Base-by-base conservation (phyloP, 768 basidiomycete genomes). In the Suillus americanus region DNA sequence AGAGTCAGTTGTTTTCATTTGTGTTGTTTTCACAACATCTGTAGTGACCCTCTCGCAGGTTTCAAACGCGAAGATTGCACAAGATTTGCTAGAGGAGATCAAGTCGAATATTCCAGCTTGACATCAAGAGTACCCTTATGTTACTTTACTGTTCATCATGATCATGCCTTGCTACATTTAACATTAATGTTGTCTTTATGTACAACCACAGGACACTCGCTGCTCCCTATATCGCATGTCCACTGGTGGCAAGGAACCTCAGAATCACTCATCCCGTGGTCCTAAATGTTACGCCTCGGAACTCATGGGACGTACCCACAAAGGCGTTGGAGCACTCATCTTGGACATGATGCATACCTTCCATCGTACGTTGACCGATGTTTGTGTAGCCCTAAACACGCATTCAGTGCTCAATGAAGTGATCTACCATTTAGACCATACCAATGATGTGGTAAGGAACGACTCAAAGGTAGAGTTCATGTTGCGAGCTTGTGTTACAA, bases 1-100 rank as follows among this genome's bases (percentile, higher is more conserved):
- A 83, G 89, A 77, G 91, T 92, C 66, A 61, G 86, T 69, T 7
- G 12, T 30, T 37, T 55, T 30, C 51, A n/a, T 68, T 60, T 16
- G 64, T 62, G 37, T 61, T 60, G n/a, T 59, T 28, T 20, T 60
- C 65, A 59, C 20, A 50, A 59, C 65, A 41, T 60, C 28, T 28
- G n/a, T 54, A 59, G 40, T 59, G 38, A 59, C 48, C 45, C 23
- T 65, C 54, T 35, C 20, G 14, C 60, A 92, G 90, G 82, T 90
- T 25, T 78, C 86, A 50, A 90, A 81, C 71, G 85, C 88, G 48
- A 90, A 90, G 78, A 85, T 90, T 65, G 89, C 90, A 9, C 79
- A 83, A 66, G 90, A 91, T 54, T 79, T 92, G 41, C 75, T 91
- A 65, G 86, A 89, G 62, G 80, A 81, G 69, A 80, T 82, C 71